phyloP scores from a whole-genome alignment of 805 yeast genomes.

The Saturnispora kantuleensis region DNA sequence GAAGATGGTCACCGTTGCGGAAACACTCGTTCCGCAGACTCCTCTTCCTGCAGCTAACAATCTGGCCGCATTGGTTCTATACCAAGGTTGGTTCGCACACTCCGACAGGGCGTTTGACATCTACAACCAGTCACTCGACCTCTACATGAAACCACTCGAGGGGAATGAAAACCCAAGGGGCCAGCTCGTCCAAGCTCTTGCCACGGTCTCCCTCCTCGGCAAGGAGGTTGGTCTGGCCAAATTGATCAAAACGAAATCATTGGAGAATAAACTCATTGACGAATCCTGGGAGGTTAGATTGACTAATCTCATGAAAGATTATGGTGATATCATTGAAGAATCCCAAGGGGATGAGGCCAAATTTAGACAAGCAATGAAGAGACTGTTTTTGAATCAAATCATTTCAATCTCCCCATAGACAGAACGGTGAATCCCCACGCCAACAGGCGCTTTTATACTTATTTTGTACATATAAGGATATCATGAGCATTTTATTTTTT shows the following conservation, averaged over 20 bases:
- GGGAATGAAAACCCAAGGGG: conserved; percentile 16
- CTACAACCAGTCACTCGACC: conserved; percentile 22
- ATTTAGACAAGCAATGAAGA: conserved; percentile 14
- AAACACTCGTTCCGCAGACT: conserved; percentile 21
- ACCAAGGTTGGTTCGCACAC: conserved; percentile 23
- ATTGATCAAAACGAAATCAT: conserved; percentile 23
- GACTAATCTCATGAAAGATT: conserved; percentile 21
- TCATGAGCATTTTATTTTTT: not conserved
- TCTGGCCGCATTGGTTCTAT: conserved; percentile 19
- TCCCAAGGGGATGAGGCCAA: conserved; percentile 10
- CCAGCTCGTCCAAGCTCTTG: conserved; percentile 20
- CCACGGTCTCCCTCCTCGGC: conserved; percentile 18
- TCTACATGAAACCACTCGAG: conserved; percentile 15
- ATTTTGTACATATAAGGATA: conserved; percentile 1
- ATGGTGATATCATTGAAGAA: conserved; percentile 24
- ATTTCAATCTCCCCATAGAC: conserved; percentile 12
- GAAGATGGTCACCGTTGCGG: conserved; percentile 16
- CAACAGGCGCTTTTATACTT: no score
- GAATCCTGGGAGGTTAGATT: conserved; percentile 17
- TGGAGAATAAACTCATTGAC: conserved; percentile 19
- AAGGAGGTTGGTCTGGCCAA: conserved; percentile 26
- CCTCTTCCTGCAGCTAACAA: conserved; percentile 20
- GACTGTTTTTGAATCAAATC: conserved; percentile 12
- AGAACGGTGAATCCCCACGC: not conserved
- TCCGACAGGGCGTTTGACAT: conserved; percentile 24